These are phyloP conservation scores for Intubia oerlemansii DNA, from an alignment of 2,329 filamentous ascomycete genomes.

Conservation along the genomic window DNA sequence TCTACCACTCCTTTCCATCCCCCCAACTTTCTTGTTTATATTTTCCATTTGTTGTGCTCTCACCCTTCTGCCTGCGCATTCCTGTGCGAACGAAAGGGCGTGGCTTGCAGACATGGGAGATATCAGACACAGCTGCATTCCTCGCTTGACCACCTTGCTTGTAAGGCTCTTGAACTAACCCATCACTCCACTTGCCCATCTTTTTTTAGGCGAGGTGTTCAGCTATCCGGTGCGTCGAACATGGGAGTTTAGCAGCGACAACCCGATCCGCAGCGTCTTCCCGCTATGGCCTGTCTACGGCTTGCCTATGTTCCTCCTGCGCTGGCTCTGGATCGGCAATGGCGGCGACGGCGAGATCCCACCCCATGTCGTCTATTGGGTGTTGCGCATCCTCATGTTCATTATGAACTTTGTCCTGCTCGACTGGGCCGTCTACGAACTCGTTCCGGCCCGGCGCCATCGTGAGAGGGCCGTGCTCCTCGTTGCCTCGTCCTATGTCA, in stretches of 20 bases:
- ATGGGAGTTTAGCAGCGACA: conserved; percentile 84
- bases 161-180: no score
- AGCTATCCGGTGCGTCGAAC: conserved; percentile 75
- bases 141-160: no score
- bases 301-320: conserved; percentile 75
- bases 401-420: conserved; percentile 86
- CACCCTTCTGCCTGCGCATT: background rate
- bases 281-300: conserved; percentile 93
- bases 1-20: no score
- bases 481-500: conserved; percentile 90
- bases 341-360: conserved; percentile 56
- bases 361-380: conserved; percentile 78
- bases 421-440: conserved; percentile 91
- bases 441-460: conserved; percentile 53
- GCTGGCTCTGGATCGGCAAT: conserved; percentile 80
- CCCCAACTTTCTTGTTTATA: no score
- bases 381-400: conserved; percentile 78
- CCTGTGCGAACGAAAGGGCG: background rate
- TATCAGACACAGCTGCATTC: no score
- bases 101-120: background rate
- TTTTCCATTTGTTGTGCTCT: no score
- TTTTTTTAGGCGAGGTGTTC: conserved; percentile 86
- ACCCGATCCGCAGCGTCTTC: conserved; percentile 87
- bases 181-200: no score
- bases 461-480: conserved; percentile 59